These are phyloP conservation scores for Apiospora marii DNA, from an alignment of 2,329 filamentous ascomycete species.

Conservation along the genomic window DNA sequence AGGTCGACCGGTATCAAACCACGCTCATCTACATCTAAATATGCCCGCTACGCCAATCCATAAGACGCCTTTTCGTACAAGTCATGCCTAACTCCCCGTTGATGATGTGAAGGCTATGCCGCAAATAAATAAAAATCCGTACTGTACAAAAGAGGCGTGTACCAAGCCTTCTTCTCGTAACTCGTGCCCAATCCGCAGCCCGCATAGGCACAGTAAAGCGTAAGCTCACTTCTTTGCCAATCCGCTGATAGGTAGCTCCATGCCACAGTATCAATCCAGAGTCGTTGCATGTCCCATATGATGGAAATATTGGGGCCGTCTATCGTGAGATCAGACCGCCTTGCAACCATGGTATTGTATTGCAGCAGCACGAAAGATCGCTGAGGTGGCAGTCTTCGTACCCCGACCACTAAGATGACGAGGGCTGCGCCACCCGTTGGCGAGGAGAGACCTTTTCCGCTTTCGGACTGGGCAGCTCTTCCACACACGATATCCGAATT, in stretches of 20 bases:
- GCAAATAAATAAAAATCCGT: not conserved
- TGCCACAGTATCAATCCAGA: not conserved
- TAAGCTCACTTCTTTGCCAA: not conserved
- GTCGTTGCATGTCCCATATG: not conserved
- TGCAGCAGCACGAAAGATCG: not conserved
- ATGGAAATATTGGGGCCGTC: not conserved
- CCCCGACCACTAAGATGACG: constrained; percentile 13
- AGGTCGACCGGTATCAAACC: not conserved
- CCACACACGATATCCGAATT: constrained; percentile 6
- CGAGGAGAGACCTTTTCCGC: constrained; percentile 17
- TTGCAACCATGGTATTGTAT: not conserved
- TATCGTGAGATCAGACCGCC: constrained; percentile 9
- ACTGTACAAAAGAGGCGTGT: constrained; percentile 5
- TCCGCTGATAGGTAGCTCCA: not conserved
- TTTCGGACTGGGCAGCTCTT: not conserved
- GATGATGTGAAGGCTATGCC: constrained; percentile 3
- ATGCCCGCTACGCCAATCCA: constrained; percentile 4
- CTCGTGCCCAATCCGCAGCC: not conserved
- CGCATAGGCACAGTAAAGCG: not conserved
- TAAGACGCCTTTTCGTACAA: not conserved
- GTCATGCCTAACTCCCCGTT: constrained; percentile 13
- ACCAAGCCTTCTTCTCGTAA: constrained; percentile 1
- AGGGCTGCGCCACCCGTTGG: constrained; percentile 18
- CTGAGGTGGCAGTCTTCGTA: constrained; percentile 25
- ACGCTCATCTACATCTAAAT: constrained; percentile 7